Evolutionary conservation across 2,329 filamentous ascomycete species (phyloP), one percentile per base, ranked within the genome.

Genomic region (Rhynchosporium agropyri): DNA sequence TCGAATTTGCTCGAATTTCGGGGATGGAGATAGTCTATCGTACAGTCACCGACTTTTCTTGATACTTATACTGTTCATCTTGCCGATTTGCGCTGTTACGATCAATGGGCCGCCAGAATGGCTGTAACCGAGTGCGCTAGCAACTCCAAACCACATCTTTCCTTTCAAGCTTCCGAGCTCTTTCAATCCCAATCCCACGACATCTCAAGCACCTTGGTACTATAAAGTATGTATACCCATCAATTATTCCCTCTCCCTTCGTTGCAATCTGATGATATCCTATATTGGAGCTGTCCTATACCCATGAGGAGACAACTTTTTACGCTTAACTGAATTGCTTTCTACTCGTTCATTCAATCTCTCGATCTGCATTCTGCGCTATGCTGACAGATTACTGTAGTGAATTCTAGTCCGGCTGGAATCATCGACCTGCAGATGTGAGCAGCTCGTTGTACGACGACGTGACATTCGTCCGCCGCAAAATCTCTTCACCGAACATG

Each of bases 261-360:
- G 45, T 59, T 50, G 60, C 58, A 62, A 66, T 42, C 65, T 72
- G 68, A 72, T 71, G 70, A 68, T 60, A 57, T 61, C 62, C 60
- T 60, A 65, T 75, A 75, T 75, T 75, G 74, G 74, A 75, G 74
- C 74, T 75, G 74, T 75, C 74, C 71, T 74, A 75, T 68, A 64
- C 59, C 50, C 62, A 64, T 73, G 70, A 69, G 72, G 71, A 73
- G 59, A 68, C 60, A 73, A 69, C 63, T 58, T 64, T 65, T 70
- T 71, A 70, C 65, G 68, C 69, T 72, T 63, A 64, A 64, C 69
- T 71, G 69, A 71, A 63, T 61, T 28, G 60, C 45, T 61, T 63
- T 58, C 51, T 40, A 29, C 46, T 15, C 31, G 13, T 29, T 53
- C 43, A 43, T 40, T 33, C 38, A 49, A 15, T 26, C 48, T 46